These are phyloP conservation scores for Rhodotorula mucilaginosa DNA, from an alignment of 1,284 basidiomycete species.

Conservation along the genomic window DNA sequence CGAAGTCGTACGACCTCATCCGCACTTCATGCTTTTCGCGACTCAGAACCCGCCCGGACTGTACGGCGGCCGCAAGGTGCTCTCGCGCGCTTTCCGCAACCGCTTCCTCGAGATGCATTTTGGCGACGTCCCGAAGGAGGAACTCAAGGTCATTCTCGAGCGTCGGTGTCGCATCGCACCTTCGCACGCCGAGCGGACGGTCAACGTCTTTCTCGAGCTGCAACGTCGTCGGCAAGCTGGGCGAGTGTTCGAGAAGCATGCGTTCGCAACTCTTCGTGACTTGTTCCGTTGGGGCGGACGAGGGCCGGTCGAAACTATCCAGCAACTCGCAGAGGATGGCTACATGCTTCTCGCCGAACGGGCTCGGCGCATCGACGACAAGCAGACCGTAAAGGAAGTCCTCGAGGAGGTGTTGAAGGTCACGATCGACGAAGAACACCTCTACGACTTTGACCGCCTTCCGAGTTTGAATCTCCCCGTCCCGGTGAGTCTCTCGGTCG, in stretches of 20 bases:
- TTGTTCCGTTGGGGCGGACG: slow-evolving; percentile 95
- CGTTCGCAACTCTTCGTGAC: slow-evolving; percentile 94
- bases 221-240: slow-evolving; percentile 86
- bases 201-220: slow-evolving; percentile 87
- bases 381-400: slow-evolving; percentile 82
- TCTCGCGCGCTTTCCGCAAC: slow-evolving; percentile 95
- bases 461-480: slow-evolving; percentile 60
- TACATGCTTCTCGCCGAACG: slow-evolving; percentile 98
- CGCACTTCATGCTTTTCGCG: slow-evolving; percentile 96
- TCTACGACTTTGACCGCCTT: slow-evolving; percentile 62
- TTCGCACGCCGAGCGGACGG: slow-evolving; percentile 86
- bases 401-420: slow-evolving; percentile 90
- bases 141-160: slow-evolving; percentile 88
- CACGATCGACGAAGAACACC: slow-evolving; percentile 65
- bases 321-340: slow-evolving; percentile 91
- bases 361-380: slow-evolving; percentile 79
- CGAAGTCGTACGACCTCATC: slow-evolving; percentile 89
- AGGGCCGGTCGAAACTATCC: slow-evolving; percentile 69
- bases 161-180: slow-evolving; percentile 86
- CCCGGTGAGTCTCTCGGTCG: slow-evolving; percentile 52
- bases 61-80: slow-evolving; percentile 93
- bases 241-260: slow-evolving; percentile 94
- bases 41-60: slow-evolving; percentile 97
- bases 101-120: slow-evolving; percentile 99
- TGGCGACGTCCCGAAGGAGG: slow-evolving; percentile 89